Conservation (phyloP, 352 stramenopile species). For the Globisporangium emineosum region DNA sequence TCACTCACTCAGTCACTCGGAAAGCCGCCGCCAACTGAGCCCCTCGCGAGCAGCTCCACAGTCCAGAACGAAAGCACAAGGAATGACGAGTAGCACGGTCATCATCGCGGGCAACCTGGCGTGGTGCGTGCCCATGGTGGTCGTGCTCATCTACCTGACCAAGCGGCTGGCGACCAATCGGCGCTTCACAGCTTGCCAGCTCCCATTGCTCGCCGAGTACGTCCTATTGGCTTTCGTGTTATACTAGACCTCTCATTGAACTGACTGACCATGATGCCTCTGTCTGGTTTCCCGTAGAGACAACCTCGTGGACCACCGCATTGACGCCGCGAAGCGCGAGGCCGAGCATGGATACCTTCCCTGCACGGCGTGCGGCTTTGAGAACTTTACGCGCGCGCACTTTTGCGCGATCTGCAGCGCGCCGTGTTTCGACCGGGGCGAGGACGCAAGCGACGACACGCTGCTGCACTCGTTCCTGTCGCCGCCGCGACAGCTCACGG, state of each 20-base stretch:
- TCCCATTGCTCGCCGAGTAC: constrained; percentile 13
- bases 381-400: constrained; percentile 7
- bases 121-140: constrained; percentile 8
- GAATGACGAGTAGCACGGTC: neutral
- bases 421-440: neutral
- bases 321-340: constrained; percentile 13
- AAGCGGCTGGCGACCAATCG: constrained; percentile 15
- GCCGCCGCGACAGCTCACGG: neutral
- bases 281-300: neutral
- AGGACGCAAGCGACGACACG: constrained; percentile 90
- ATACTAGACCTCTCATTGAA: neutral
- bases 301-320: constrained; percentile 12
- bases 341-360: constrained; percentile 3
- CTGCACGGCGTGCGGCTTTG: constrained; percentile 3
- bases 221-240: neutral
- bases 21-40: neutral
- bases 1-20: neutral
- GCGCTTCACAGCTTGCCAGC: constrained; percentile 12
- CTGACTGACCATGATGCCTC: too few relatives aligned
- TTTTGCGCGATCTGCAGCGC: constrained; percentile 10
- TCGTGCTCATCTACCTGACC: constrained; percentile 13
- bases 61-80: neutral
- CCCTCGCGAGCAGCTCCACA: neutral
- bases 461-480: constrained; percentile 68
- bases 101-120: constrained; percentile 11